Base-by-base conservation (phyloP, 1,139 yeast species). In the Geotrichum bryndzae region DNA sequence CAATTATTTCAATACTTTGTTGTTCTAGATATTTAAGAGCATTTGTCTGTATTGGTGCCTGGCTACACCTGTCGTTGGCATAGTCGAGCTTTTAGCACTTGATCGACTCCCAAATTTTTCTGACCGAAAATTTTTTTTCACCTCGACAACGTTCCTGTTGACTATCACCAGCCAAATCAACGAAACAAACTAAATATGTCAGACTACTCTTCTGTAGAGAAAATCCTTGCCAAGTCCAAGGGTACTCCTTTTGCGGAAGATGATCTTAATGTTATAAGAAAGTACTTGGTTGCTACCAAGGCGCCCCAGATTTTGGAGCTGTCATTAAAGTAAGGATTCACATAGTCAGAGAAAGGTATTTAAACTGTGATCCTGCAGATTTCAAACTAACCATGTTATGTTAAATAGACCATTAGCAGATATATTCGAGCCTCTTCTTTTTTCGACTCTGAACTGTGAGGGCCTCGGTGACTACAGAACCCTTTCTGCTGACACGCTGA, bases 401-500 rank as follows among this genome's bases (percentile, higher is more conserved):
- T 46, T 31, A 41, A 15, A n/a, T 48, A 62, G 64, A 18, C 59
- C 62, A 6, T 58, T 58, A 29, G 35, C 53, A 33, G 58, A 56
- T 23, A 50, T 60, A 8, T 63, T 58, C 33, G 41, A 51, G 7
- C 64, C 65, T 27, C 64, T 70, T 27, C 63, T 68, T 50, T 56
- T 58, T 35, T 66, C 72, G 2, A 59, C 67, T 25, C 56, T 70
- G 8, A 56, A 62, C 11, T 68, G 75, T 0, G 69, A 71, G 3
- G 79, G 76, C 0, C 61, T 70, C 1, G 75, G 73, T 7, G 65
- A 66, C 11, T 73, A 70, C 59, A 74, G 84, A 61, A 75, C 83
- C 0, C 51, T 78, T 0, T 77, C 84, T 23, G 81, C 84, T 53
- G 96, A 88, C 68, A 77, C 87, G 0, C 69, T 88, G 51, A 77